A percentile compares a stretch with the other conserved stretches of the same genome.
Conservation (phyloP, 257 asterid genomes). For the Solanum clarkiae region DNA sequence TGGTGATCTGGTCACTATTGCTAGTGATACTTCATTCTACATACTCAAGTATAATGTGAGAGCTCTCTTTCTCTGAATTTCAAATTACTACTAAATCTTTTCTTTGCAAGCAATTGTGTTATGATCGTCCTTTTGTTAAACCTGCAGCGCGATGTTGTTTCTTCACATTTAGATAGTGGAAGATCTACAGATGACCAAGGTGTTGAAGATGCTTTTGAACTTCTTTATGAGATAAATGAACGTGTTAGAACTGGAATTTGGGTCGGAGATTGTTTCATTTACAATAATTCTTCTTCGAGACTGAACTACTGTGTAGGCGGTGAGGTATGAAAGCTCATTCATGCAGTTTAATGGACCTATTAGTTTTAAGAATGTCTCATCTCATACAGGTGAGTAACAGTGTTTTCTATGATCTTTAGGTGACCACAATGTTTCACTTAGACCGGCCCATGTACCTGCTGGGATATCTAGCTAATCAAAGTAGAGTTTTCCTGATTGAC, state of each 20-base stretch:
- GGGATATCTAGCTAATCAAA: conserved; percentile 92
- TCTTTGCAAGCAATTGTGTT: not conserved
- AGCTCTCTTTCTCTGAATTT: not conserved
- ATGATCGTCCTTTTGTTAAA: not conserved
- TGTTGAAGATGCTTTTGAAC: conserved; percentile 97
- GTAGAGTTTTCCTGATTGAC: conserved; percentile 80
- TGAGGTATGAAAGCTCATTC: conserved; percentile 44
- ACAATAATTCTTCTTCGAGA: conserved; percentile 92
- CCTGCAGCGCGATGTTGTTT: conserved; percentile 88
- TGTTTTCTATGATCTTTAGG: conserved; percentile 29
- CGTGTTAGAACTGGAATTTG: conserved; percentile 94
- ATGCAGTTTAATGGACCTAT: not conserved
- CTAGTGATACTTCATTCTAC: conserved; percentile 74
- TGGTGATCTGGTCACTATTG: conserved; percentile 78
- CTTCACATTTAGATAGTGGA: conserved; percentile 88
- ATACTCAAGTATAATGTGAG: conserved; percentile 70
- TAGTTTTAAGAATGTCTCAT: not conserved
- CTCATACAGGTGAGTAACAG: not conserved
- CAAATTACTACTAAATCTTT: not conserved
- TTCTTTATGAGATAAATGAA: conserved; percentile 85
- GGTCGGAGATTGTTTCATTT: conserved; percentile 99
- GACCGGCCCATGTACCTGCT: conserved; percentile 97
- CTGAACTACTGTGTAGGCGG: conserved; percentile 98
- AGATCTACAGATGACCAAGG: conserved; percentile 87
- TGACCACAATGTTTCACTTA: conserved; percentile 94